phyloP scores from a whole-genome alignment of 306 rosid species.

The Fragaria iinumae region DNA sequence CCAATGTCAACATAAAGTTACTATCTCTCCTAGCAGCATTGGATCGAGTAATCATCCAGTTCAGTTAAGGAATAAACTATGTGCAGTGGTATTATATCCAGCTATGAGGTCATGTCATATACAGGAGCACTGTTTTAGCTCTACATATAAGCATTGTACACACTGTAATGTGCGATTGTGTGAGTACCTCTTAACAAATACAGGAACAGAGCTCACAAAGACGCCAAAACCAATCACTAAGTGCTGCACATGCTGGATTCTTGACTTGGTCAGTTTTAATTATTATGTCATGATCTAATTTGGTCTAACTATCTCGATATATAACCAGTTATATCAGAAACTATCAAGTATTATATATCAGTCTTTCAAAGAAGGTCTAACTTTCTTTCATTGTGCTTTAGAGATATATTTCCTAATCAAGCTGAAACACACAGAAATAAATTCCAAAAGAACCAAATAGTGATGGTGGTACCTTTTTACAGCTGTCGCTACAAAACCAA shows the following conservation, averaged over 20 bases:
- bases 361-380: neutral
- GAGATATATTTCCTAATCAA: slow-evolving; percentile 6
- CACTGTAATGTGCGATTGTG: neutral
- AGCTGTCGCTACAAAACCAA: slow-evolving; percentile 65
- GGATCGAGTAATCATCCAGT: neutral
- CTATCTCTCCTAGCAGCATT: neutral
- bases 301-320: neutral
- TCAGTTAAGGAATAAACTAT: neutral
- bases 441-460: neutral
- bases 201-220: neutral
- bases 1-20: neutral
- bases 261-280: neutral
- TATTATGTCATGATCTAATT: neutral
- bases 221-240: neutral
- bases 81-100: neutral
- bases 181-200: neutral
- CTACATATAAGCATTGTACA: neutral
- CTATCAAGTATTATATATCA: neutral
- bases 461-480: slow-evolving; percentile 49
- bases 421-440: neutral
- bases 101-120: neutral
- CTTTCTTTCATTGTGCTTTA: neutral
- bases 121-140: neutral
- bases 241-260: neutral
- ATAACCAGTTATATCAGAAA: neutral